Conservation (phyloP, 305 asterid genomes). For the Rubia tinctorum region DNA sequence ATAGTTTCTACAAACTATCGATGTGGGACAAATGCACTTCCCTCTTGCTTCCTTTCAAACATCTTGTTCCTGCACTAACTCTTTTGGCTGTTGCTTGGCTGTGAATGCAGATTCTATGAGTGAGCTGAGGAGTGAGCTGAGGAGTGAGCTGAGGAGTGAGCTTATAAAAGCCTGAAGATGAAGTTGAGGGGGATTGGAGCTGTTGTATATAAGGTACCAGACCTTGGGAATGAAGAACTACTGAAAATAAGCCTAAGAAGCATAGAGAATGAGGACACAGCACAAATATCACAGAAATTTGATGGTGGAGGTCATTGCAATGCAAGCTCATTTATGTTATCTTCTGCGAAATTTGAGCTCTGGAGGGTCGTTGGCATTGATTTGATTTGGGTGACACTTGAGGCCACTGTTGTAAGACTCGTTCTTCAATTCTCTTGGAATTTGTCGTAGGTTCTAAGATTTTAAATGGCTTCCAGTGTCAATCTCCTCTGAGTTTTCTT, state of each 20-base stretch:
- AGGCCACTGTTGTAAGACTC: not conserved
- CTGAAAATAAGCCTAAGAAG: slow-evolving; percentile 86
- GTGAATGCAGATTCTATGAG: too few relatives aligned
- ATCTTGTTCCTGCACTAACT: too few relatives aligned
- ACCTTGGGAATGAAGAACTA: slow-evolving; percentile 52
- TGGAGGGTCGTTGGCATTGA: slow-evolving; percentile 44
- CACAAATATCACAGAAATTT: slow-evolving; percentile 69
- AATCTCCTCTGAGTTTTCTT: not conserved
- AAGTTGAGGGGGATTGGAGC: slow-evolving; percentile 98
- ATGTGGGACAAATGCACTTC: too few relatives aligned
- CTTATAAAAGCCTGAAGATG: too few relatives aligned
- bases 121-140: too few relatives aligned
- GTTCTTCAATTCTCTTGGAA: not conserved
- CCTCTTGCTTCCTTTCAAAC: too few relatives aligned
- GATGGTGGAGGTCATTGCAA: slow-evolving; percentile 85
- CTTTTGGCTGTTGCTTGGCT: too few relatives aligned
- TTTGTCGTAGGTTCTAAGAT: not conserved
- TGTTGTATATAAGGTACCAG: slow-evolving; percentile 70
- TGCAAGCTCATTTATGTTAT: slow-evolving; percentile 77
- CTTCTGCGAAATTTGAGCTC: slow-evolving; percentile 40
- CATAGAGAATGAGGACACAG: slow-evolving; percentile 59
- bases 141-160: too few relatives aligned
- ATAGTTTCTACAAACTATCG: too few relatives aligned
- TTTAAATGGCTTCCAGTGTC: too few relatives aligned
- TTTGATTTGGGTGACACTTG: not conserved